phyloP scores from a whole-genome alignment of 139 green algal species.

The Dunaliella primolecta region DNA sequence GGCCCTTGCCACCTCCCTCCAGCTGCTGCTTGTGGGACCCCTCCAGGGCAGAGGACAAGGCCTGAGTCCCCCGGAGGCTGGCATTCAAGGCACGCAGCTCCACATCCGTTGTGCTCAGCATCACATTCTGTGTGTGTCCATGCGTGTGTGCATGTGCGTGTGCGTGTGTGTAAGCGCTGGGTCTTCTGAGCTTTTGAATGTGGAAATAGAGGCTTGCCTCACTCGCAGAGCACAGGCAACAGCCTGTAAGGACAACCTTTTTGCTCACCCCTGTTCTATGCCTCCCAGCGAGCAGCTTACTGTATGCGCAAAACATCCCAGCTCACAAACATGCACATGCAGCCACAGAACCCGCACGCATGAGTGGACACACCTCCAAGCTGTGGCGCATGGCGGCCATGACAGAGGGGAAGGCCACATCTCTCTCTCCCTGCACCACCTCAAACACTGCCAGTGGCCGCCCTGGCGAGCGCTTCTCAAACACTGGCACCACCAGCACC shows the following conservation, averaged over 20 bases:
- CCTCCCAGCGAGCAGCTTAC: too few species aligned
- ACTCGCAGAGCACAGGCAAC: too few species aligned
- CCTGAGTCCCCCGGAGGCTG: not conserved
- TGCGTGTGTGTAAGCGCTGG: not conserved
- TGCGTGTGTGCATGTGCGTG: not conserved
- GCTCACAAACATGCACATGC: too few species aligned
- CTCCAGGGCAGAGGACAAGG: not conserved
- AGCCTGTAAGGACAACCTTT: too few species aligned
- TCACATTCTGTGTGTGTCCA: not conserved
- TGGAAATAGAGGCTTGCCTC: too few species aligned
- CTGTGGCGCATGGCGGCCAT: conserved; percentile 44
- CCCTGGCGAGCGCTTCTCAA: conserved; percentile 23
- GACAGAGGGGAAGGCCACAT: conserved; percentile 60
- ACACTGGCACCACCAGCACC: conserved; percentile 54
- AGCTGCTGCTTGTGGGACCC: not conserved
- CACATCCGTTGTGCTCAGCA: not conserved
- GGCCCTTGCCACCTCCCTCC: not conserved
- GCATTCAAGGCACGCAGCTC: not conserved
- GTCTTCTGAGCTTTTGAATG: too few species aligned
- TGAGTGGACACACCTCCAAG: conserved; percentile 48
- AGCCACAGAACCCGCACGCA: too few species aligned
- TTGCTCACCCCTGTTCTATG: too few species aligned
- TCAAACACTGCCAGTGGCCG: conserved; percentile 72
- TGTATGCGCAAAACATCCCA: too few species aligned
- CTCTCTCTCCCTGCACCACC: conserved; percentile 63